Percentiles rank a stretch among this genome's conserved stretches.
phyloP scores from a whole-genome alignment of 1,139 yeast genomes.

The Debaryomycetaceae sp. region DNA sequence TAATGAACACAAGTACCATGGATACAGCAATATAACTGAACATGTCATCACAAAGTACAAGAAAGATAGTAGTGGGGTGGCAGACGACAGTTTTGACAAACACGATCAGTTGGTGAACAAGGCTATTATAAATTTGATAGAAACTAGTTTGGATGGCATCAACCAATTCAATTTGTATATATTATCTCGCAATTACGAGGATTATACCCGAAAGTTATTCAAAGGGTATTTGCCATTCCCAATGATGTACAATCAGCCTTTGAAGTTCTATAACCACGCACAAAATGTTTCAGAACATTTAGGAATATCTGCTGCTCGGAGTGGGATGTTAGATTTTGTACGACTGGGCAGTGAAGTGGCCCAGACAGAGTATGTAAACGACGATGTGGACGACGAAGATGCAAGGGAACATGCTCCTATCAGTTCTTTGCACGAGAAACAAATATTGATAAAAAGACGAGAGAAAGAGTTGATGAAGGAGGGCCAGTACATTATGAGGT shows the following conservation, averaged over 20 bases:
- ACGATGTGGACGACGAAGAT: constrained; percentile 16
- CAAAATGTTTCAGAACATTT: constrained; percentile 35
- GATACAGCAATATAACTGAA: constrained; percentile 46
- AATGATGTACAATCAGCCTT: constrained; percentile 78
- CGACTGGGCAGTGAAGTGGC: constrained; percentile 16
- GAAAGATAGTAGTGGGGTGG: constrained; percentile 7
- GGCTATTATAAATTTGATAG: constrained; percentile 28
- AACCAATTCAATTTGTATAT: constrained; percentile 63
- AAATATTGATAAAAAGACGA: constrained; percentile 42
- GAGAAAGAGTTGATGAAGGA: constrained; percentile 43
- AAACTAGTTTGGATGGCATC: constrained; percentile 41
- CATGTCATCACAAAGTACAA: constrained; percentile 25
- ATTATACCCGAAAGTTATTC: constrained; percentile 60
- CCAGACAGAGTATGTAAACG: constrained; percentile 28
- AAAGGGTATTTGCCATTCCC: constrained; percentile 69
- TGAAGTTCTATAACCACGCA: constrained; percentile 51
- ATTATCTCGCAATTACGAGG: constrained; percentile 61
- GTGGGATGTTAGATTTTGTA: constrained; percentile 27
- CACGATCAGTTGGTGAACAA: constrained; percentile 22
- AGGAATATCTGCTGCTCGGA: constrained; percentile 35
- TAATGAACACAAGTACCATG: constrained; percentile 27
- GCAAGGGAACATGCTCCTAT: constrained; percentile 40
- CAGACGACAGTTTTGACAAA: constrained; percentile 6
- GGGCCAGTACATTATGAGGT: constrained; percentile 49
- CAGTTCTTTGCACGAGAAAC: constrained; percentile 50